A percentile compares a stretch with the other conserved stretches of the same genome.
Evolutionary conservation across 164 flowering plant genomes (phyloP).

Genomic region (Chloranthus sessilifolius): DNA sequence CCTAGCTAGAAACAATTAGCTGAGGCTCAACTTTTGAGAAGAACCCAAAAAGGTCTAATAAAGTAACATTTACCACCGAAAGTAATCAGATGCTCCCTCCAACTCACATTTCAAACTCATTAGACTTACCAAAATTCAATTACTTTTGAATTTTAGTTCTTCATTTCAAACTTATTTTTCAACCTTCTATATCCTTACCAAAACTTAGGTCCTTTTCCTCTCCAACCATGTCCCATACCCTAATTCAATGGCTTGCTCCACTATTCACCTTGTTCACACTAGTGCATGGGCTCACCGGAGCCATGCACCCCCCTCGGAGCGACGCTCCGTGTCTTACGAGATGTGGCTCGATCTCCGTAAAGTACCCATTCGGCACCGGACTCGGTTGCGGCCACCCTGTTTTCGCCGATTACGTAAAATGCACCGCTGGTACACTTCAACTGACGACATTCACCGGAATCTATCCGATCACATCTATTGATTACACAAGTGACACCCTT

Average conservation of each 20-base stretch:
- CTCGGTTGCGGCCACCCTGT: conserved; percentile 64
- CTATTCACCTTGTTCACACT: conserved; percentile 13
- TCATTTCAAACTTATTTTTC: neutral
- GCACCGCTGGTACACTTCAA: conserved; percentile 32
- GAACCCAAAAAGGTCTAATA: too few relatives aligned
- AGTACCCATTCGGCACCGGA: conserved; percentile 54
- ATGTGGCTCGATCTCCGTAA: conserved; percentile 42
- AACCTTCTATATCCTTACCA: neutral
- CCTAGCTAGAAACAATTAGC: too few relatives aligned
- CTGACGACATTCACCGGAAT: conserved; percentile 44
- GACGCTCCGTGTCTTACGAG: conserved; percentile 23
- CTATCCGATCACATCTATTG: conserved; percentile 37
- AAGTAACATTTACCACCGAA: too few relatives aligned
- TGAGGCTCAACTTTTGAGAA: too few relatives aligned
- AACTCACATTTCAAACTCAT: too few relatives aligned
- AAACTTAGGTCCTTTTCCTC: neutral
- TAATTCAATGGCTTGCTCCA: too few relatives aligned
- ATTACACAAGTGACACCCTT: conserved; percentile 35
- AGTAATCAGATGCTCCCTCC: too few relatives aligned
- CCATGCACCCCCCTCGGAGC: conserved; percentile 8
- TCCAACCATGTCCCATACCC: conserved; percentile 7
- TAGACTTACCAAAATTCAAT: too few relatives aligned
- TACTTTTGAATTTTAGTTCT: too few relatives aligned
- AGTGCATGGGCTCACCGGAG: conserved; percentile 1
- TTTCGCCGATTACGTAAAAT: conserved; percentile 42